A percentile compares a stretch with the other conserved stretches of the same genome.
Conservation (phyloP, 148 eudicot genomes). For the Talinum fruticosum region DNA sequence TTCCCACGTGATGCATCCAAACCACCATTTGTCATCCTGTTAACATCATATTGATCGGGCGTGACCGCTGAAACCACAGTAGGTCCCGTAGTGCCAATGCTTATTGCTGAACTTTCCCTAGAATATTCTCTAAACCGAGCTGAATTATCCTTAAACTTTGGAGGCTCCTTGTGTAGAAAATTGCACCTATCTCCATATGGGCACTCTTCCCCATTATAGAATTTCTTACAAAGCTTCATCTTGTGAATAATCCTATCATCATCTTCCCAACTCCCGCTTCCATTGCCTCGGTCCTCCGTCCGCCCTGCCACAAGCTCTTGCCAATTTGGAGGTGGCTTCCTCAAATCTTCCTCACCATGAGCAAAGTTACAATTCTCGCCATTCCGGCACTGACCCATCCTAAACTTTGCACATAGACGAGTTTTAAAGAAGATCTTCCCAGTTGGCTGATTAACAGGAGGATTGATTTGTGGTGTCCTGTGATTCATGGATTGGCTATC, state of each 20-base stretch:
- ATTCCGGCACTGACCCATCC: constrained; percentile 62
- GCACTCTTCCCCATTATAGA: constrained; percentile 88
- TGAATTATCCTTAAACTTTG: constrained; percentile 39
- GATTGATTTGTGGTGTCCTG: constrained; percentile 38
- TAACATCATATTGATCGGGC: constrained; percentile 38
- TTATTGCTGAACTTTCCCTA: constrained; percentile 65
- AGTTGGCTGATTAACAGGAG: constrained; percentile 45
- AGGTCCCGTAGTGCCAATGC: constrained; percentile 52
- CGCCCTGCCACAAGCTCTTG: constrained; percentile 58
- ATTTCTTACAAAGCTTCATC: constrained; percentile 85
- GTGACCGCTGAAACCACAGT: constrained; percentile 28
- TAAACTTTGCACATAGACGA: constrained; percentile 65
- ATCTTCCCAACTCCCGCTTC: constrained; percentile 55
- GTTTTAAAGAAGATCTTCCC: constrained; percentile 80
- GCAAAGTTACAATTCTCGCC: constrained; percentile 87
- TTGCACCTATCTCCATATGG: constrained; percentile 90
- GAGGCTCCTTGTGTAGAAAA: constrained; percentile 67
- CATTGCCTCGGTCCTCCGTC: constrained; percentile 46
- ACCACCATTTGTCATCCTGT: constrained; percentile 15
- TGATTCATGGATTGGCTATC: constrained; percentile 32
- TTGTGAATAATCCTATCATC: constrained; percentile 63
- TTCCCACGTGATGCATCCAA: constrained; percentile 39
- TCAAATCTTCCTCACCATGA: constrained; percentile 72
- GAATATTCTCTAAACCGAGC: constrained; percentile 36
- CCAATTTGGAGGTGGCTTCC: constrained; percentile 94